Conservation (phyloP, 108 stramenopile species). For the Cyclostephanos invisitatus region DNA sequence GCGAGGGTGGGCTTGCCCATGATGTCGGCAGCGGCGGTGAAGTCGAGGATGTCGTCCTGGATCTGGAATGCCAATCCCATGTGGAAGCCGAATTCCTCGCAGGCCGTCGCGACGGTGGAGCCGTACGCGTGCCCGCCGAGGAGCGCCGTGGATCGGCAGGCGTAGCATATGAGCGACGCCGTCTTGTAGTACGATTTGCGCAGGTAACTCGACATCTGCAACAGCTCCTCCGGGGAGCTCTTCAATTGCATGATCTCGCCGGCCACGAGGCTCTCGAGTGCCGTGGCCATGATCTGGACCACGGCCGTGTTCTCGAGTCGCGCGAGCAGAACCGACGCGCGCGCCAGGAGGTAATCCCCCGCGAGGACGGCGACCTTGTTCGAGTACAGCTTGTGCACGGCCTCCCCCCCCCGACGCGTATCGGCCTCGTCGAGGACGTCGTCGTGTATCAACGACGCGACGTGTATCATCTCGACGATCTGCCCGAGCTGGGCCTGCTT, state of each 20-base stretch:
- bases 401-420: constrained; percentile 92
- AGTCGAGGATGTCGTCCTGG: constrained; percentile 96
- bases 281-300: constrained; percentile 97
- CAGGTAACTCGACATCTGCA: constrained; percentile 92
- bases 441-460: constrained; percentile 96
- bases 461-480: constrained; percentile 99
- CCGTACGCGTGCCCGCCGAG: constrained; percentile 90
- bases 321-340: constrained; percentile 92
- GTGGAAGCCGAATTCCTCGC: constrained; percentile 97
- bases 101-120: constrained; percentile 83
- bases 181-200: constrained; percentile 98
- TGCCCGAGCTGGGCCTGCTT: constrained; percentile 92
- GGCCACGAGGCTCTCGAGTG: constrained; percentile 92
- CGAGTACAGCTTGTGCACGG: constrained; percentile 97
- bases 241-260: constrained; percentile 99
- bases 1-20: constrained; percentile 84
- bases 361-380: constrained; percentile 98
- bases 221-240: constrained; percentile 73
- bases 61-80: constrained; percentile 97
- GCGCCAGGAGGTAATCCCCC: constrained; percentile 94
- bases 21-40: constrained; percentile 87
- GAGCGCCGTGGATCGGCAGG: constrained; percentile 88
- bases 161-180: constrained; percentile 93
- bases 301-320: constrained; percentile 92
- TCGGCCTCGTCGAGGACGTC: constrained; percentile 98